Base-by-base conservation (phyloP, 2,329 filamentous ascomycete genomes). In the Colletotrichum endophyticum region DNA sequence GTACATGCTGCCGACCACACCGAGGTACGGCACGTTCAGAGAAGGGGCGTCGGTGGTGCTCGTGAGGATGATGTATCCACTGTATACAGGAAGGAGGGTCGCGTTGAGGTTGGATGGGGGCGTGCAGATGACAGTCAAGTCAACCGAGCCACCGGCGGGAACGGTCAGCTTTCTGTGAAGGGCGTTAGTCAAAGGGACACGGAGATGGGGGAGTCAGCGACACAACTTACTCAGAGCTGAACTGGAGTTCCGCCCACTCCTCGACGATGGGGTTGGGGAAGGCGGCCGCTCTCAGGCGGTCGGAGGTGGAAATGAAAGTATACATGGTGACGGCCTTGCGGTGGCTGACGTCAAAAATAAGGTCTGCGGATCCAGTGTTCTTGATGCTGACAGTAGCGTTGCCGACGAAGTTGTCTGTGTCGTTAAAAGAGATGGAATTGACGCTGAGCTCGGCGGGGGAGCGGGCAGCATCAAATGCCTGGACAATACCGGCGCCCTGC, bases 351-450 rank as follows among this genome's bases (percentile, higher is more conserved):
- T 85, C 84, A 82, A 92, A 92, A 7, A 87, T 88, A 57, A 91
- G 81, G 1, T 86, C 81, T 28, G 85, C 84, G 13, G 82, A 82
- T 36, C 89, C 90, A 7, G 85, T 85, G 84, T 94, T 94, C 78
- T 83, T 86, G 78, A 94, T 86, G 44, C 85, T 88, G 80, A 94
- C 91, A 75, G 88, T 87, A 63, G 88, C 84, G 2, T 84, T 85
- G 8, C 85, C 82, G 53, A 82, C 81, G 75, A 92, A 89, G 84
- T 93, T 81, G 78, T 90, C 89, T 0, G 91, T 92, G 80, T 94
- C 92, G 80, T 94, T 93, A 83, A 93, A 93, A 5, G 90, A 88
- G 19, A 94, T 83, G 80, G 88, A 90, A 13, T 89, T 89, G 8
- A 87, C 88, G 79, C 88, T 89, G n/a, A 93, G 84, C 9, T 90